Percentiles rank a stretch among this genome's conserved stretches.
phyloP scores from a whole-genome alignment of 139 green algal species.

The Desmodesmus armatus region DNA sequence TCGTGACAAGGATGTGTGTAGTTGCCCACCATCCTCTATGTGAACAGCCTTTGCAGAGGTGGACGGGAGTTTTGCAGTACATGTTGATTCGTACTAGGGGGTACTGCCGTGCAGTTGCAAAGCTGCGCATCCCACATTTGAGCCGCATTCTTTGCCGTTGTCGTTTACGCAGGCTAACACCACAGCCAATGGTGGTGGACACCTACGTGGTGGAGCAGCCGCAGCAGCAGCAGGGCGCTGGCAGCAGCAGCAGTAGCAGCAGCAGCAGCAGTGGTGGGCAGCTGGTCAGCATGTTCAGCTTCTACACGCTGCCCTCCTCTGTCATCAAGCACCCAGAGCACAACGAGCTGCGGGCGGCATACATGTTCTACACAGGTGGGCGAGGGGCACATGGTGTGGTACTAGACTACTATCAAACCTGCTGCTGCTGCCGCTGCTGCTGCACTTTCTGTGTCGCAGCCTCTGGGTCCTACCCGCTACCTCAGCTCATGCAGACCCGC shows the following conservation, averaged over 20 bases:
- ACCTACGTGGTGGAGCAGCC: slow-evolving; percentile 89
- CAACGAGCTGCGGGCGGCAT: slow-evolving; percentile 88
- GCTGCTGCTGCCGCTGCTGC: neutral
- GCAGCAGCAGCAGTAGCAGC: slow-evolving; percentile 3
- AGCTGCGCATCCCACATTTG: no score
- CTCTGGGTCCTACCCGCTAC: no score
- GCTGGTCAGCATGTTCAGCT: slow-evolving; percentile 93
- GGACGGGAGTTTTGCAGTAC: no score
- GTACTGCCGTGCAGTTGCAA: no score
- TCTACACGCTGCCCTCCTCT: slow-evolving; percentile 95
- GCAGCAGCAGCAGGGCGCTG: neutral
- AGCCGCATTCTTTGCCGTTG: neutral
- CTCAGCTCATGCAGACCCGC: no score
- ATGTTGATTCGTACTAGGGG: no score
- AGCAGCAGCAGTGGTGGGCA: slow-evolving; percentile 22
- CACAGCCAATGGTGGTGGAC: slow-evolving; percentile 84
- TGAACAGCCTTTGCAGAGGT: no score
- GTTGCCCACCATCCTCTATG: no score
- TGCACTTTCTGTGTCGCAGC: neutral
- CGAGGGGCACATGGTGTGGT: neutral
- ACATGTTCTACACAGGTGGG: slow-evolving; percentile 96
- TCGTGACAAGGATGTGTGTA: no score
- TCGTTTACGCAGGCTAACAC: slow-evolving; percentile 72
- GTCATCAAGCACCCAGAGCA: slow-evolving; percentile 92
- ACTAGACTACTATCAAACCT: neutral